Base-by-base conservation (phyloP, 306 rosid species). In the Pterocarpus santalinus region DNA sequence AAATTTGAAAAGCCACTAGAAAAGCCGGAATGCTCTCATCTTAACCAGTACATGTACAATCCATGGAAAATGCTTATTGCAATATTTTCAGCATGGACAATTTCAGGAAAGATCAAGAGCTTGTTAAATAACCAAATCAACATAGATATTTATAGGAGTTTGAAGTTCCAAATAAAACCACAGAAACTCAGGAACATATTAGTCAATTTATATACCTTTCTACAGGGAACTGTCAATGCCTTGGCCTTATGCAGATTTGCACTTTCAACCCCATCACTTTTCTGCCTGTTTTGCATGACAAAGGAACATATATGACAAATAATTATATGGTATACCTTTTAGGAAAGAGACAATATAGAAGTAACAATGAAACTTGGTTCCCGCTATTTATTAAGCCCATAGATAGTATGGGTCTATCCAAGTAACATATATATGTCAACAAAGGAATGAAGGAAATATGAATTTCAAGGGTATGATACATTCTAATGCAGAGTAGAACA, bases 221-320 rank as follows among this genome's bases (percentile, higher is more conserved):
- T 83, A 64, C 44, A 71, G 74, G 96, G 93, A 80, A 63, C 85
- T 17, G 90, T 78, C 61, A 74, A 44, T 70, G 92, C 86, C 85
- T 83, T 83, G 61, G 92, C 87, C 83, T 83, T 83, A 63, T 80
- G 66, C 62, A 41, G 55, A 80, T 57, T 52, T 12, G 46, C 65
- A 62, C 35, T 57, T 76, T 72, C 80, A 65, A 72, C 73, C 41
- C 78, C 85, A 39, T 52, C 78, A 32, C 22, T 38, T 47, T 64
- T 64, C 13, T 60, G 63, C 76, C 94, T 94, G 83, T 65, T 86
- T 82, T 77, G 30, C 73, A 88, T 60, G 53, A 80, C 32, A 52
- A 58, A 76, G 52, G 28, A 80, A 60, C 46, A 73, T 16, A 62
- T 5, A 5, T 1, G 5, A 72, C 58, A 71, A 41, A 51, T 39